Percentiles rank a stretch among this genome's conserved stretches.
phyloP scores from a whole-genome alignment of 495 filamentous ascomycete species.

The Terfezia claveryi region DNA sequence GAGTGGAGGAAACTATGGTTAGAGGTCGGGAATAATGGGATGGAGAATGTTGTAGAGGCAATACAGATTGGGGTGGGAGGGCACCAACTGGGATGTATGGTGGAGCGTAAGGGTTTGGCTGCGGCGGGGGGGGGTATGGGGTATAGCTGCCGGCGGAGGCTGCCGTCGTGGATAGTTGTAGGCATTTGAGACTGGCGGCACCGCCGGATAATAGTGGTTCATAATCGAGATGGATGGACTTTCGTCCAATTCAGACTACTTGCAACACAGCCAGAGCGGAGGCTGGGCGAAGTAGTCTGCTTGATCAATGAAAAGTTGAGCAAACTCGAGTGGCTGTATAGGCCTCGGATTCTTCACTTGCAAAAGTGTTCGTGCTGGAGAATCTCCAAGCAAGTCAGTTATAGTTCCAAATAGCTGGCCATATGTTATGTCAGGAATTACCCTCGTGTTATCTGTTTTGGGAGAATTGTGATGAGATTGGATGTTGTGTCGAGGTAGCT shows the following conservation, averaged over 20 bases:
- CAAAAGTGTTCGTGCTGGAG: too few species aligned
- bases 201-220: conserved; percentile 9
- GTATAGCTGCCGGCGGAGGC: neutral
- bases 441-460: too few species aligned
- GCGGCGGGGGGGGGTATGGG: neutral
- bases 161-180: neutral
- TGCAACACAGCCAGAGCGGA: conserved; percentile 16
- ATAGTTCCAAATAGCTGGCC: too few species aligned
- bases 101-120: neutral
- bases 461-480: too few species aligned
- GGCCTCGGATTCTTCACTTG: too few species aligned
- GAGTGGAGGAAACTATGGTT: conserved; percentile 6
- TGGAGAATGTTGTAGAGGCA: conserved; percentile 2
- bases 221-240: conserved; percentile 9
- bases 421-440: too few species aligned
- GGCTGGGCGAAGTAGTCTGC: conserved; percentile 4
- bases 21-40: conserved; percentile 2
- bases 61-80: neutral
- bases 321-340: neutral
- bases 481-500: too few species aligned
- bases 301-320: neutral
- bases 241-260: conserved; percentile 9
- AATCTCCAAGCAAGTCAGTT: too few species aligned
- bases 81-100: neutral
- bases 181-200: conserved; percentile 14